Evolutionary conservation across 1,139 yeast species (phyloP), one percentile per base, ranked within the genome.

Genomic region (Debaryomyces coudertii): DNA sequence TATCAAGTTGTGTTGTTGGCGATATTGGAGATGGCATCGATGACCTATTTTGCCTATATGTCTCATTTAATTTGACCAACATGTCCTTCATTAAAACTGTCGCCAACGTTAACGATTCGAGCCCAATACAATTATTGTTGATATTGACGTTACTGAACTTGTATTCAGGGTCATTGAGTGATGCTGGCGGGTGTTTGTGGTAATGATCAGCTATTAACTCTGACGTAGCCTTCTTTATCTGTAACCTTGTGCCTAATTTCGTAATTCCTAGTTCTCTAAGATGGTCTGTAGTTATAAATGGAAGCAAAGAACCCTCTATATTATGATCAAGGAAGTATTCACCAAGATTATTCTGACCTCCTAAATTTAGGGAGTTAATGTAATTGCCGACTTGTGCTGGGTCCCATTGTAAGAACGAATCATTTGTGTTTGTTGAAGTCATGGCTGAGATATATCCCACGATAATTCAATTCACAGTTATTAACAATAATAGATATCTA

Each of bases 231-330:
- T 68, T 69, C 55, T 82, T 82, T 27, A 85, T 62, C 30, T 59
- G 51, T 4, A 85, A 66, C 12, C 90, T 66, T 2, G 70, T 60
- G 12, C 66, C 62, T 38, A 81, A 53, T 30, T 64, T 68, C 6
- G 51, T 49, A 1, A 81, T 67, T 1, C 87, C 87, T 57, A 86
- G 63, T 52, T 84, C 90, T 52, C 73, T 71, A 42, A 85, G 71
- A 58, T 85, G 88, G 7, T 77, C 79, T 1, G 86, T 74, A 9
- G 79, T 77, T 36, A 86, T 61, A 50, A 76, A 82, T 1, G 87
- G 83, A 39, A 86, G 63, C 9, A 83, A 65, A 14, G 81, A 72
- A 1, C 92, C 92, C 12, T 80, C 82, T 39, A 86, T 82, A 52
- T 80, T 80, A 60, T 85, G 75, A 2, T 71, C 71, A n/a, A 75